Evolutionary conservation across 805 yeast genomes (phyloP).

Genomic region (Wickerhamomyces hampshirensis): DNA sequence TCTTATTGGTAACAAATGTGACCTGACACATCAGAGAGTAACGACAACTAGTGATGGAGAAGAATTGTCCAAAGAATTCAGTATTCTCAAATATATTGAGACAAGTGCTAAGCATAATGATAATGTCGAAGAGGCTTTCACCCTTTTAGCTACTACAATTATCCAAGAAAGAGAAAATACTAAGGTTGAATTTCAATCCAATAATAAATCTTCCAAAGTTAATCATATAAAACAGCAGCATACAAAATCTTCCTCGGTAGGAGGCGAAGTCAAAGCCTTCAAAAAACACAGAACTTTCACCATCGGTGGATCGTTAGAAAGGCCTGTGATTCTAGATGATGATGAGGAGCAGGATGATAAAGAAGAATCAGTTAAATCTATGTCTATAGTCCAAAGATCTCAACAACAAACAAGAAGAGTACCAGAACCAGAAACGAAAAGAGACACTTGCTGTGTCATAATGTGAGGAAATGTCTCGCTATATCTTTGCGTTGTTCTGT

Average conservation of each 20-base stretch:
- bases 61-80: conserved; percentile 12
- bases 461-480: conserved; percentile 5
- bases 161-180: not conserved
- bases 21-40: conserved; percentile 9
- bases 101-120: conserved; percentile 15
- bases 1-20: conserved; percentile 17
- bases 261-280: not conserved
- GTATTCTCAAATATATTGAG: conserved; percentile 12
- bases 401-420: too few relatives aligned
- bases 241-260: not conserved
- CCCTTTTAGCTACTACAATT: conserved; percentile 3
- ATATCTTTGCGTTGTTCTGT: too few relatives aligned
- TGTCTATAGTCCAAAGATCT: too few relatives aligned
- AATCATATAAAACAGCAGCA: not conserved
- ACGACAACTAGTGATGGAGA: conserved; percentile 14
- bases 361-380: not conserved
- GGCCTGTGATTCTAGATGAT: conserved; percentile 1
- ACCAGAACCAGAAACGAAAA: too few relatives aligned
- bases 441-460: conserved; percentile 5
- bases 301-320: conserved; percentile 8
- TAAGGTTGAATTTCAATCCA: not conserved
- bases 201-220: not conserved
- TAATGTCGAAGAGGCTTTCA: conserved; percentile 16
- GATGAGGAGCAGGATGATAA: not conserved
- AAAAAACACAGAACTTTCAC: conserved; percentile 9